Conservation (phyloP, 345 rosid species). For the Hirschfeldia incana region DNA sequence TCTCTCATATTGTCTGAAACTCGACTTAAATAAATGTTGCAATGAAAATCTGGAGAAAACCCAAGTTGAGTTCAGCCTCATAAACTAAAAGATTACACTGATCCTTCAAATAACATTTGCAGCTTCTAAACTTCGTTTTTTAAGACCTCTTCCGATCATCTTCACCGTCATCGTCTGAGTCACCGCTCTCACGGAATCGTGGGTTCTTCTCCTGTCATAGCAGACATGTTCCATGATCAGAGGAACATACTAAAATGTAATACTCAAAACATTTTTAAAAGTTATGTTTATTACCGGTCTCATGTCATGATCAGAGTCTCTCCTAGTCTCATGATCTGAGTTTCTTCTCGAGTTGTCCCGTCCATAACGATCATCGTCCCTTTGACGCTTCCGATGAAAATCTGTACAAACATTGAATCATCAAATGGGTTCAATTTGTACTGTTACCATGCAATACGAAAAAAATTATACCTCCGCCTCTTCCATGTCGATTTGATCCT, state of each 20-base stretch:
- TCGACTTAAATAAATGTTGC: neutral
- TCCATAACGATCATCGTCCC: constrained; percentile 82
- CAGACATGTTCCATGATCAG: constrained; percentile 4
- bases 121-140: constrained; percentile 13
- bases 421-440: too few relatives aligned
- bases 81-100: constrained; percentile 26
- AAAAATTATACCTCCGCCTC: constrained; percentile 47
- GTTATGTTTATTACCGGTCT: constrained; percentile 29
- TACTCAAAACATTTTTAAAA: neutral
- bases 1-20: neutral
- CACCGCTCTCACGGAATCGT: constrained; percentile 92
- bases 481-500: constrained; percentile 62
- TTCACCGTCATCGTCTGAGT: constrained; percentile 94
- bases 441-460: too few relatives aligned
- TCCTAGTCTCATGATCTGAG: constrained; percentile 1
- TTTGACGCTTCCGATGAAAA: constrained; percentile 69
- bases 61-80: constrained; percentile 22
- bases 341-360: constrained; percentile 67
- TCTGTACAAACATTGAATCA: constrained; percentile 42
- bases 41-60: constrained; percentile 18
- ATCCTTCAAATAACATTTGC: constrained; percentile 13
- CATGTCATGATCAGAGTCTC: constrained; percentile 35
- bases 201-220: constrained; percentile 89
- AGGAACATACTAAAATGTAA: neutral
- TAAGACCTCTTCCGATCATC: constrained; percentile 67